A percentile compares a stretch with the other conserved stretches of the same genome.
Evolutionary conservation across 1,284 basidiomycete species (phyloP).

Genomic region (Rhodotorula sp.): DNA sequence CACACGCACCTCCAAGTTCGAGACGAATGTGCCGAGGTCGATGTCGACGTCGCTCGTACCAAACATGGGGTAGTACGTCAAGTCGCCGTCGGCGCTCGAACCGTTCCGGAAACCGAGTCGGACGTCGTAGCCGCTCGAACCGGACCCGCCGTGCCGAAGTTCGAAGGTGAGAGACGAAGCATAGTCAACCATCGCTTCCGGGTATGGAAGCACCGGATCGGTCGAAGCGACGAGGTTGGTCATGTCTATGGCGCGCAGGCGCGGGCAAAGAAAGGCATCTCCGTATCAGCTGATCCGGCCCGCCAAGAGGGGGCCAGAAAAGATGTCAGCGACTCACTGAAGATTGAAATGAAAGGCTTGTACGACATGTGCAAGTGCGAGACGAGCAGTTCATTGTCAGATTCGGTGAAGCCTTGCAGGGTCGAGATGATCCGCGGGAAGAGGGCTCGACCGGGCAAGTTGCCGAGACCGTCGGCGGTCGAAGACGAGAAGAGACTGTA

Average conservation of each 20-base stretch:
- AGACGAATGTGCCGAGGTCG: slow-evolving; percentile 72
- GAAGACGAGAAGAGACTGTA: slow-evolving; percentile 67
- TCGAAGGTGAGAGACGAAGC: slow-evolving; percentile 75
- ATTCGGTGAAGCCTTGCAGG: slow-evolving; percentile 70
- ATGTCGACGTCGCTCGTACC: slow-evolving; percentile 58
- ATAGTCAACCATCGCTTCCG: slow-evolving; percentile 61
- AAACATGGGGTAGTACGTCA: slow-evolving; percentile 44
- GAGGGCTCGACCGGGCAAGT: slow-evolving; percentile 75
- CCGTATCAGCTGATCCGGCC: slow-evolving; percentile 54
- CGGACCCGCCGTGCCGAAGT: slow-evolving; percentile 59
- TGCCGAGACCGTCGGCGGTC: slow-evolving; percentile 65
- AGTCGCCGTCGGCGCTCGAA: slow-evolving; percentile 52
- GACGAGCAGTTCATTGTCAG: slow-evolving; percentile 68
- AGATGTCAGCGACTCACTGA: slow-evolving; percentile 43
- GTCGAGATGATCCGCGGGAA: slow-evolving; percentile 67
- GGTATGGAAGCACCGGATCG: slow-evolving; percentile 58
- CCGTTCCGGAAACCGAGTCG: slow-evolving; percentile 63
- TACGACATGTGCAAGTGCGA: slow-evolving; percentile 56
- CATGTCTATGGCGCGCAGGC: slow-evolving; percentile 56
- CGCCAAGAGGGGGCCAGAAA: slow-evolving; percentile 59
- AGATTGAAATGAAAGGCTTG: slow-evolving; percentile 14
- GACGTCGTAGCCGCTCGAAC: slow-evolving; percentile 21
- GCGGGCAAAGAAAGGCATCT: neutral
- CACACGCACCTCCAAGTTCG: slow-evolving; percentile 58
- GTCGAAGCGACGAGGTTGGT: slow-evolving; percentile 57